Base-by-base conservation (phyloP, 257 asterid genomes). In the Jacaranda mimosifolia region DNA sequence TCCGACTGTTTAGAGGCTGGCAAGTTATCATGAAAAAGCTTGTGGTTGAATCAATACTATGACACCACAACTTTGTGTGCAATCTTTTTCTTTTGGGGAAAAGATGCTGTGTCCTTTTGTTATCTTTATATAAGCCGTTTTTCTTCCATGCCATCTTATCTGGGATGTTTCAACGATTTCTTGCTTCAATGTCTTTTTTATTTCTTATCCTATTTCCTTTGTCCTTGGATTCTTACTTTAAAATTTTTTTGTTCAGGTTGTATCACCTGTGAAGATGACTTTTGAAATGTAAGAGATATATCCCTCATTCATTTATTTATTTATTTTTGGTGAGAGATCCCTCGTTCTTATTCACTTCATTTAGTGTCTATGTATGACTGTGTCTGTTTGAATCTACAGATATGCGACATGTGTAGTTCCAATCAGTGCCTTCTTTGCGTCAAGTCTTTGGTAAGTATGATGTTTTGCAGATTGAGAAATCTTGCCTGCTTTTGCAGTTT, bases 341-440 rank as follows among this genome's bases (percentile, higher is more conserved):
- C 63, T 59, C 64, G 49, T 79, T 77, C 56, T 70, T 81, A 68
- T 62, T 51, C 60, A 74, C 70, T 42, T 49, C 48, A 32, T 74
- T 14, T 53, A 49, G 49, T 74, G 21, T 77, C 64, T 5, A 18
- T 77, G 19, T 73, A 36, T 87, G 74, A 71, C 80, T 52, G 38
- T 72, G 32, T 64, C 68, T 66, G 51, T 58, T 45, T 84, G 81
- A 57, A 76, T 83, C 63, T 86, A 86, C 99, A 96, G 99, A 89
- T 96, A 96, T 57, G 93, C 90, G 1, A 88, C 98, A n/a, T 92
- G 98, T 78, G 99, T 96, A 56, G 81, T 96, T 75, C 99, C 99
- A 59, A 96, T 96, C 66, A 92, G 98, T 79, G 98, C 98, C 36
- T 94, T 94, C 89, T 94, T 94, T 71, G 97, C 96, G 0, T 85